phyloP scores from a whole-genome alignment of 305 asterid species.

The Fraxinus greggii region DNA sequence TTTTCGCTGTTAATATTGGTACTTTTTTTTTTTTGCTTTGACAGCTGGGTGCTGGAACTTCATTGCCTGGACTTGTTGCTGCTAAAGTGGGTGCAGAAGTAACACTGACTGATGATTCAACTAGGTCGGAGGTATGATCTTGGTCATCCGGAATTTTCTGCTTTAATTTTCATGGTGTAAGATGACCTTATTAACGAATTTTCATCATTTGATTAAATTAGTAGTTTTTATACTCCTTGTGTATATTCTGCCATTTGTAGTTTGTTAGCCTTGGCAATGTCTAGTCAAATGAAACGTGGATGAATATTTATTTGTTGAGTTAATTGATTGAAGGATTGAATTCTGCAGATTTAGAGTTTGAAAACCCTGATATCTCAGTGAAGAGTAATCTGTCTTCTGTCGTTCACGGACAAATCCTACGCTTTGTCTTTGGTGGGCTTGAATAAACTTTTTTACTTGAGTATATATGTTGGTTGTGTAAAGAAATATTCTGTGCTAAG shows the following conservation, averaged over 20 bases:
- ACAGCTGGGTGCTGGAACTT: constrained; percentile 96
- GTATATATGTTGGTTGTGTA: neutral
- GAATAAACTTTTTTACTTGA: neutral
- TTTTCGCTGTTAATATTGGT: neutral
- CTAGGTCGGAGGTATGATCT: constrained; percentile 61
- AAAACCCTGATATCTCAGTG: neutral
- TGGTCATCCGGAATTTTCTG: neutral
- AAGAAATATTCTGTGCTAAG: neutral
- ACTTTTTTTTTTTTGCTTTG: constrained; percentile 2
- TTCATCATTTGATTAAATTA: constrained; percentile 10
- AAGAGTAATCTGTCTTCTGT: neutral
- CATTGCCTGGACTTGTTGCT: constrained; percentile 91
- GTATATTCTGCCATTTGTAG: neutral
- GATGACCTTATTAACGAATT: neutral
- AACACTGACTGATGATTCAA: constrained; percentile 64
- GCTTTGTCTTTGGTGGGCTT: neutral
- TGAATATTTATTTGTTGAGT: neutral
- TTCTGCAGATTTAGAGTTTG: constrained; percentile 4
- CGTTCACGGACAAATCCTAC: neutral
- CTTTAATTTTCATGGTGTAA: constrained; percentile 10
- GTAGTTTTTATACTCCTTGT: neutral
- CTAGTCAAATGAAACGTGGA: neutral
- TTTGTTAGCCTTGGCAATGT: neutral
- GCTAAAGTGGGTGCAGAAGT: constrained; percentile 89
- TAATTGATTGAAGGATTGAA: neutral